A percentile compares a stretch with the other conserved stretches of the same genome.
These are phyloP conservation scores for Paramecium tetraurelia DNA, from an alignment of 73 alveolate genomes.

Conservation along the genomic window DNA sequence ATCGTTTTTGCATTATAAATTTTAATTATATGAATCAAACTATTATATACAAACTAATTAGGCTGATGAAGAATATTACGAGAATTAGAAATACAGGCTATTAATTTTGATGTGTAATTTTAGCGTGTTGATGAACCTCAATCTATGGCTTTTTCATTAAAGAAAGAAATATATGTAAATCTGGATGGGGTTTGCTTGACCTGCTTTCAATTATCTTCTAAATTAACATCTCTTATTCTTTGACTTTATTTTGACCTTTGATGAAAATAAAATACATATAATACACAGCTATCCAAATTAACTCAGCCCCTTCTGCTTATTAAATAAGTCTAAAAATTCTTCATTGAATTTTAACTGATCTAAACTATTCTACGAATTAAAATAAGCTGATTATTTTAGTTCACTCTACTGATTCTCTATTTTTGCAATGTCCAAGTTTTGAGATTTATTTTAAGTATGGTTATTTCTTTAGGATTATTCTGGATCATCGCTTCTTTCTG, in stretches of 20 bases:
- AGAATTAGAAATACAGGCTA: background rate
- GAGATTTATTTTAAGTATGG: background rate
- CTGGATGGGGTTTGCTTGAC: background rate
- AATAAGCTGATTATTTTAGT: background rate
- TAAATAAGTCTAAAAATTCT: background rate
- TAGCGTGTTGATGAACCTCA: background rate
- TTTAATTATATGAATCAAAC: background rate
- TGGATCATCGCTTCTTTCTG: background rate
- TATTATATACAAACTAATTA: background rate
- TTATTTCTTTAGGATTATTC: background rate
- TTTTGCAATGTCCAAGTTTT: background rate
- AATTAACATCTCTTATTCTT: background rate
- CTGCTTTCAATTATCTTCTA: background rate
- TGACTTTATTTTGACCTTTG: background rate
- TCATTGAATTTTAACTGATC: background rate
- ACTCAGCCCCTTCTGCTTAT: background rate
- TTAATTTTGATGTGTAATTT: background rate
- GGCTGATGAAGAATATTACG: background rate
- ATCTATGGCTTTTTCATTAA: background rate
- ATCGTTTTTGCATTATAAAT: constrained; percentile 15
- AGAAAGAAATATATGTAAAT: background rate
- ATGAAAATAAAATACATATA: background rate
- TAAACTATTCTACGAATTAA: background rate
- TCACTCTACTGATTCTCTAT: background rate
- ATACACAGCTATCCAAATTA: background rate